phyloP scores from a whole-genome alignment of 1,139 yeast species.

The Candida sanyaensis region DNA sequence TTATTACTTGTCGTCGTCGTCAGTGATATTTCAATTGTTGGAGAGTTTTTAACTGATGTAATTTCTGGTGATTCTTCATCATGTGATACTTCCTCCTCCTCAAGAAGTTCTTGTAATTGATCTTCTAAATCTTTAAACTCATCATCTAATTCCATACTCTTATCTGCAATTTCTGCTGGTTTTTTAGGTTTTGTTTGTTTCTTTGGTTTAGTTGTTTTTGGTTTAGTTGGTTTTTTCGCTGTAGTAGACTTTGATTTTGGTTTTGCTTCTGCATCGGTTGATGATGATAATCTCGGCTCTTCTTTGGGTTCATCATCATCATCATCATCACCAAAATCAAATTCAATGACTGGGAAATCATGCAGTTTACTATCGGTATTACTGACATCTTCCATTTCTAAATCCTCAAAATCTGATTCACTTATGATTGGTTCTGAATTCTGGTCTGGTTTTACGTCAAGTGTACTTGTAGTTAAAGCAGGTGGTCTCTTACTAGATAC shows the following conservation, averaged over 20 bases:
- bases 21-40: conserved; percentile 1
- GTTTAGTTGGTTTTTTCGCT: conserved; percentile 3
- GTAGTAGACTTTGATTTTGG: conserved; percentile 1
- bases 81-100: conserved; percentile 20
- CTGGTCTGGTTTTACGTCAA: conserved; percentile 15
- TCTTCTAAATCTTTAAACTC: conserved; percentile 49
- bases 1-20: background rate
- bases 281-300: background rate
- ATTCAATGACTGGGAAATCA: conserved; percentile 10
- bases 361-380: conserved; percentile 13
- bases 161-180: conserved; percentile 8
- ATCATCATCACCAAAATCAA: conserved; percentile 3
- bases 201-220: conserved; percentile 5
- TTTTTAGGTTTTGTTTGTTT: conserved; percentile 1
- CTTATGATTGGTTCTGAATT: conserved; percentile 27
- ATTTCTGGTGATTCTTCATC: background rate
- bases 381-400: conserved; percentile 25
- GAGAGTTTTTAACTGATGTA: conserved; percentile 1
- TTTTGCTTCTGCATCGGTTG: background rate
- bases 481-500: conserved; percentile 19
- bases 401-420: conserved; percentile 41
- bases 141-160: conserved; percentile 31
- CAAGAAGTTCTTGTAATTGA: conserved; percentile 45
- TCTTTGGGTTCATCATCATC: background rate
- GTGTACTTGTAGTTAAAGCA: conserved; percentile 16